A percentile compares a stretch with the other conserved stretches of the same genome.
Conservation (phyloP, 495 filamentous ascomycete genomes). For the Penicillium malachiteum region DNA sequence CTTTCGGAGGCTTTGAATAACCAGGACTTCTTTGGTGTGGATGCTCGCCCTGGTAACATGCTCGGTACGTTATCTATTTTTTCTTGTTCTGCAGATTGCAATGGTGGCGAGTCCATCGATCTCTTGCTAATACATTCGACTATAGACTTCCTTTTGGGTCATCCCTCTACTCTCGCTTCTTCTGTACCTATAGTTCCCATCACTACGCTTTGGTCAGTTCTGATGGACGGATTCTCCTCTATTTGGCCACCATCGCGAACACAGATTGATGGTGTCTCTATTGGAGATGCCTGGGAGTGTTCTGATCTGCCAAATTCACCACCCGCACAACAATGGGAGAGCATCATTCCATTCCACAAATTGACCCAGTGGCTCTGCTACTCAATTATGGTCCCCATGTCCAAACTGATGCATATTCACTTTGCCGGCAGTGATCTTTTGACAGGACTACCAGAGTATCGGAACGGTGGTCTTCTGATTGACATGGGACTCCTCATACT, state of each 20-base stretch:
- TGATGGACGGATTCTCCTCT: slow-evolving; percentile 81
- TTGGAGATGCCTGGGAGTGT: slow-evolving; percentile 95
- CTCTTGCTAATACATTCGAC: not conserved
- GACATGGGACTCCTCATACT: slow-evolving; percentile 63
- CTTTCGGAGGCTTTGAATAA: slow-evolving; percentile 77
- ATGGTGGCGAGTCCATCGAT: not conserved
- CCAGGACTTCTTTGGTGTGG: slow-evolving; percentile 79
- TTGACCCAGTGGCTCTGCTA: slow-evolving; percentile 75
- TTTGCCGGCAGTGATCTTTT: slow-evolving; percentile 63
- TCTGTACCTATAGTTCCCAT: slow-evolving; percentile 84
- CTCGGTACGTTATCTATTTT: slow-evolving; percentile 60
- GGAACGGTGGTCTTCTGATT: slow-evolving; percentile 68
- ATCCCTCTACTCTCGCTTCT: slow-evolving; percentile 81
- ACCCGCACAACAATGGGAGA: slow-evolving; percentile 80
- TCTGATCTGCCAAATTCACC: slow-evolving; percentile 73
- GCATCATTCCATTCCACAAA: slow-evolving; percentile 84
- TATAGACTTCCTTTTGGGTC: slow-evolving; percentile 86
- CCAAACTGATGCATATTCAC: slow-evolving; percentile 59
- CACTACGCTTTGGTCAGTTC: slow-evolving; percentile 85
- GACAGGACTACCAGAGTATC: slow-evolving; percentile 68
- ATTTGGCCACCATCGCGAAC: slow-evolving; percentile 93
- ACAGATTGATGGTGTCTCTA: slow-evolving; percentile 79
- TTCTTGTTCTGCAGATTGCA: not conserved
- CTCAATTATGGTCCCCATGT: slow-evolving; percentile 71
- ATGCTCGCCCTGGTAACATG: slow-evolving; percentile 90